Evolutionary conservation across 371 early-diverging fungal genomes (phyloP).

Genomic region (Lichtheimia ornata): DNA sequence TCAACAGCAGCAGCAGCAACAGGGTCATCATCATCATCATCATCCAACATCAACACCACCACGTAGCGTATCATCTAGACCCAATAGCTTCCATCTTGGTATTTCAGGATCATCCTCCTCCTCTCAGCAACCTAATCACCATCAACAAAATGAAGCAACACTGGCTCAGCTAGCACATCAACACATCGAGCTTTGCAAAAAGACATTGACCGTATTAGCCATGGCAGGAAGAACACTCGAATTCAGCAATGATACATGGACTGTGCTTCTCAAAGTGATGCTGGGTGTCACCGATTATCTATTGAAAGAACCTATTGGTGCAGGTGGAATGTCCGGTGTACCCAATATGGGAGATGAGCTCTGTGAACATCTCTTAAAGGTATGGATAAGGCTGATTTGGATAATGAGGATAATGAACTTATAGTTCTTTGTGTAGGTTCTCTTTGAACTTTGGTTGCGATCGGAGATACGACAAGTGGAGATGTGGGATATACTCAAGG

Average conservation of each 20-base stretch:
- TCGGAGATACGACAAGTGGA: constrained; percentile 64
- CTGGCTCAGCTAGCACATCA: constrained; percentile 46
- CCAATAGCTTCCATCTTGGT: constrained; percentile 24
- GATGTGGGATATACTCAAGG: constrained; percentile 75
- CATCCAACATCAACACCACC: neutral
- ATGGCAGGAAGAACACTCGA: constrained; percentile 67
- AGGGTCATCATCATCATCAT: neutral
- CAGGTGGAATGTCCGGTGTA: constrained; percentile 35
- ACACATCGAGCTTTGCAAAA: constrained; percentile 77
- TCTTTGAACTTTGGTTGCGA: constrained; percentile 77
- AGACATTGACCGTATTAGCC: constrained; percentile 63
- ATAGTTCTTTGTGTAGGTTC: constrained; percentile 31
- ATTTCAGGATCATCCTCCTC: constrained; percentile 1
- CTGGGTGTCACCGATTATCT: constrained; percentile 73
- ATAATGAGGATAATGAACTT: neutral
- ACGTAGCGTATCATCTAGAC: neutral
- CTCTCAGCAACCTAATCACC: neutral
- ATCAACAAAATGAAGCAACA: constrained; percentile 1
- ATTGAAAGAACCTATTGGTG: constrained; percentile 53
- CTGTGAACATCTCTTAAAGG: constrained; percentile 70
- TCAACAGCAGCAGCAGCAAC: neutral
- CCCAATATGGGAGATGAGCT: constrained; percentile 75
- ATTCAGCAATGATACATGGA: constrained; percentile 76
- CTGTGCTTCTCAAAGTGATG: constrained; percentile 72
- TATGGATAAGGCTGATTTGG: constrained; percentile 19